Evolutionary conservation across 352 stramenopile species (phyloP), one percentile per base, ranked within the genome.

Genomic region (Phytophthora tentaculata): DNA sequence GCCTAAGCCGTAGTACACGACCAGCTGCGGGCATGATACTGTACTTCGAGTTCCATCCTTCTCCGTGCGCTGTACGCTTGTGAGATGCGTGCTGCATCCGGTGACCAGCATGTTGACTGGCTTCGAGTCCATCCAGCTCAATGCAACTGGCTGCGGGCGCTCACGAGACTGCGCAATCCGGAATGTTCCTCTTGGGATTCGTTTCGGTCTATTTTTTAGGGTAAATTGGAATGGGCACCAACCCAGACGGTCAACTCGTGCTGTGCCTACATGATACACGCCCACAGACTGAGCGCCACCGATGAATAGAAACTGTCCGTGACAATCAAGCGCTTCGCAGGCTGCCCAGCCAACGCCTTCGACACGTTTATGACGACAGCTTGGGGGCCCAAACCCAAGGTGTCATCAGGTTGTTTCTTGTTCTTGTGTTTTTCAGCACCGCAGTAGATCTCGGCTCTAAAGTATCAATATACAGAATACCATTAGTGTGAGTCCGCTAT

Each of bases 1-100:
- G 9, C 53, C 52, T 14, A 37, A 8, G 1, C n/a, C 39, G 44
- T 67, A 56, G 16, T 73, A 52, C 12, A 37, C 29, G 6, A 61
- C 39, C 10, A 64, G 5, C 19, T 49, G 28, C 14, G 58, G 65
- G 23, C 52, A 64, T 0, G 54, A 52, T 5, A 61, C 55, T 19
- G 26, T 47, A 13, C 41, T 47, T 9, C 54, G 37, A 6, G 32
- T 39, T 3, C 32, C 32, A 14, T 39, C 32, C 10, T 39, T 39
- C 32, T 39, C 32, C 32, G 10, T 16, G 32, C 8, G 32, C 10
- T 14, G 32, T 14, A 39, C 32, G 10, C 32, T 39, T 3, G 32
- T 39, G 7, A 10, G 10, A 39, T 14, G 32, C 7, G 32, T 39
- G 14, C 32, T 39, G 32, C 32, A 39, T 3, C 32, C 32, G 2